phyloP scores from a whole-genome alignment of 169 alveolate species.

The Cryptosporidium ryanae region DNA sequence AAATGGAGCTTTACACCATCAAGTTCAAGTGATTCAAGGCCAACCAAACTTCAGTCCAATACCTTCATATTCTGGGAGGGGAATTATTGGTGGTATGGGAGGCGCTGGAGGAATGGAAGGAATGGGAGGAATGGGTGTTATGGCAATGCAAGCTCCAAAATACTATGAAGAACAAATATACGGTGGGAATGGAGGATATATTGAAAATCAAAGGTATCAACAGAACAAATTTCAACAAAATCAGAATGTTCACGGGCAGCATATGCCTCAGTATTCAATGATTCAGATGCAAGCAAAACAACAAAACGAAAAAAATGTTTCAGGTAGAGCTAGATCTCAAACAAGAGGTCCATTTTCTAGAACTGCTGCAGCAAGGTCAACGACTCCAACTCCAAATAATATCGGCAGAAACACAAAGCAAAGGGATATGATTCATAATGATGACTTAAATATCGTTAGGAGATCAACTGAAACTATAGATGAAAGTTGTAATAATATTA shows the following conservation, averaged over 20 bases:
- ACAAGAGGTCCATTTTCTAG: slow-evolving; percentile 75
- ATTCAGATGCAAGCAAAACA: slow-evolving; percentile 28
- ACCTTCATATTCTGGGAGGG: slow-evolving; percentile 20
- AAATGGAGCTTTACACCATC: slow-evolving; percentile 25
- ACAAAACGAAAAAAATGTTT: slow-evolving; percentile 10
- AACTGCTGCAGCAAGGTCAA: slow-evolving; percentile 65
- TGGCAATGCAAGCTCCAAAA: slow-evolving; percentile 3
- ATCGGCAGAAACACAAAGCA: slow-evolving; percentile 5
- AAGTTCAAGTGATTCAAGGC: slow-evolving; percentile 15
- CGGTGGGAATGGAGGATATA: slow-evolving; percentile 7
- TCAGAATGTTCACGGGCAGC: background rate
- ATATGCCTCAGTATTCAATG: slow-evolving; percentile 52
- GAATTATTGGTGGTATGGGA: background rate
- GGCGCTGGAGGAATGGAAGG: too few species aligned
- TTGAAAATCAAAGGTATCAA: slow-evolving; percentile 8
- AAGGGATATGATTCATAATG: slow-evolving; percentile 14
- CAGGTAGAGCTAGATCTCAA: slow-evolving; percentile 56
- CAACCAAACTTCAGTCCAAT: slow-evolving; percentile 16
- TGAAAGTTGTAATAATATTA: background rate
- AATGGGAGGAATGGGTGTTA: too few species aligned
- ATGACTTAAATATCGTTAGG: slow-evolving; percentile 8
- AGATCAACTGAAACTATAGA: slow-evolving; percentile 32
- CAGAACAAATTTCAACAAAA: slow-evolving; percentile 25
- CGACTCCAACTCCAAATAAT: slow-evolving; percentile 69
- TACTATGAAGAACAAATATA: slow-evolving; percentile 13